Base-by-base conservation (phyloP, 441 rosid species). In the Populus hybrid region DNA sequence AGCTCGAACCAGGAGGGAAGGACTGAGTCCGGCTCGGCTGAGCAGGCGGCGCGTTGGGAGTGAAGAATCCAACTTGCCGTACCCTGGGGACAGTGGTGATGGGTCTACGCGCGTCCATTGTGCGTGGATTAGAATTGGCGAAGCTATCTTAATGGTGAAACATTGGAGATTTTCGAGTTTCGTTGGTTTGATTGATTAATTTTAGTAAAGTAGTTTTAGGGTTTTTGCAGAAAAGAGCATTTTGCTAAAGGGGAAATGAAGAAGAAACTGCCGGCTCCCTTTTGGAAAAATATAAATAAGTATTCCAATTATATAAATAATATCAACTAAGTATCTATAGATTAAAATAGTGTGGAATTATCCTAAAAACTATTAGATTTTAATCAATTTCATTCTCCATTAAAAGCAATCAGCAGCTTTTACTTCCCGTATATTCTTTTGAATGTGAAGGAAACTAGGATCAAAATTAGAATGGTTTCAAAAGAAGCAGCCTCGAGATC, bases 1-100 rank as follows among this genome's bases (percentile, higher is more conserved):
- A 91, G 69, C 82, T 40, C 1, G 86, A 69, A 16, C 79, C 61
- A 9, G 84, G 76, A 35, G 89, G 35, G 30, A 78, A 57, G 75
- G 86, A 83, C 71, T 88, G 85, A 21, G 79, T 87, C 30, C 87
- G 86, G 3, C 38, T 32, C 40, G 88, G 81, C 64, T 64, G 68
- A 12, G 81, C 83, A 59, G 82, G 90, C 57, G 91, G 85, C 6
- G 81, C 82, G 75, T 84, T 86, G 8, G 86, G 83, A 24, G 98
- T 82, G 85, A 93, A 86, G 87, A 95, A 93, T 1, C 99, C 99
- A 18, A 95, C 98, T 34, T 87, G 98, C 4, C 99, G 92, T 70
- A 93, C 90, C 85, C 87, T 91, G 10, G 99, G 99, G 59, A 95
- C 91, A 40, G 93, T 83, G 75, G 91, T 88, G 68, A 90, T 79